Base-by-base conservation (phyloP, 768 basidiomycete genomes). In the Scleroderma bovista region DNA sequence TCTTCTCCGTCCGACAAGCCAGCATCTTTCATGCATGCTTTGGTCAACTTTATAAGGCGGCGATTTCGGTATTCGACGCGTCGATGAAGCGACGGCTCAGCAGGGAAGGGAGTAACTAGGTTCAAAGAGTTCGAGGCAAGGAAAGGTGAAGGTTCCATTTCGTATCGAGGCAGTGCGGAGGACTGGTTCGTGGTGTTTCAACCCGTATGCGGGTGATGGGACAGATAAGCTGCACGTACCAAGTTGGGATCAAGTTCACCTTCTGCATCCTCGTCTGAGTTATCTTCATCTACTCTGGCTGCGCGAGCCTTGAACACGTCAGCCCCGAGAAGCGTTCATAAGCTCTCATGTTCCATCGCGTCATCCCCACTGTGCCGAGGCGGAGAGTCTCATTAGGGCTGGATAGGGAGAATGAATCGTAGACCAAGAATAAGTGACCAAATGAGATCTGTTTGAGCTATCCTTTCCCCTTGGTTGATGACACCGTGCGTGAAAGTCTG, bases 391-490 rank as follows among this genome's bases (percentile, higher is more conserved):
- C 52, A 1, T 50, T 56, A 2, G 63, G 66, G 38, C 59, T 19
- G 9, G 56, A 60, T 23, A 66, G 24, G n/a, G 60, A 63, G 33
- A 65, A 32, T 2, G 64, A 67, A 0, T 79, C 80, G 17, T 68
- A 66, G 1, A 81, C 83, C 7, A 57, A 56, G 61, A 88, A 86
- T 10, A 86, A 69, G 59, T 87, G 81, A 2, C 75, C 77, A 3
- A n/a, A 47, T 37, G 1, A 51, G 47, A 42, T 42, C 54, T 15
- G n/a, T 60, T 1, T 56, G 52, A 5, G 10, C 11, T 26, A 26
- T 20, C 51, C 58, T 49, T 49, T 65, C 53, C 50, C 58, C 57
- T 60, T 67, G 41, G 10, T 46, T 11, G 50, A 49, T 19, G 51
- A 51, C 23, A 33, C 15, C 7, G 5, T 42, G 50, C 32, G 54